phyloP scores from a whole-genome alignment of 805 yeast genomes.

The Candida ovalis region DNA sequence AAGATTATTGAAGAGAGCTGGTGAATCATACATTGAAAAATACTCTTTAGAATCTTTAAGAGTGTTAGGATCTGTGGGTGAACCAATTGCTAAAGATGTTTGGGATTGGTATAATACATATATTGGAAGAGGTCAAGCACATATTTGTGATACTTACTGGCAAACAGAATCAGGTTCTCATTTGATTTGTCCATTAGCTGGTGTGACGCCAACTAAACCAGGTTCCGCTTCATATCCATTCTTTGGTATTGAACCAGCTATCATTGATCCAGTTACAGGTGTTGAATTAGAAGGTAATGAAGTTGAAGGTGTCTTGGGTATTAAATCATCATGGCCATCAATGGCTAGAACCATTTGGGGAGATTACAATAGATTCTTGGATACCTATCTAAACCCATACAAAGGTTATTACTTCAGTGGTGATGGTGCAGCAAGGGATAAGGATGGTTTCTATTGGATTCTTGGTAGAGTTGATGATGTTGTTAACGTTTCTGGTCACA shows the following conservation, averaged over 20 bases:
- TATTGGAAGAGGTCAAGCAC: conserved; percentile 86
- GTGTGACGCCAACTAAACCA: conserved; percentile 92
- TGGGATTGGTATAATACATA: conserved; percentile 98
- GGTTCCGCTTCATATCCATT: conserved; percentile 97
- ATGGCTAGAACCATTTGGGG: conserved; percentile 95
- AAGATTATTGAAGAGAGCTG: conserved; percentile 79
- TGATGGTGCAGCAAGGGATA: conserved; percentile 97
- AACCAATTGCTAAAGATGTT: conserved; percentile 95
- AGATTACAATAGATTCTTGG: conserved; percentile 81
- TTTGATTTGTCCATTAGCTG: conserved; percentile 90
- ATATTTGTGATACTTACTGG: conserved; percentile 96
- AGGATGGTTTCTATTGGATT: conserved; percentile 96
- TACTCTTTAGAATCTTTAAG: conserved; percentile 85
- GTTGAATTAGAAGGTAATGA: conserved; percentile 79
- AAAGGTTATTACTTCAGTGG: conserved; percentile 95
- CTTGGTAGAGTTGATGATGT: conserved; percentile 98
- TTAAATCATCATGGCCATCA: conserved; percentile 95
- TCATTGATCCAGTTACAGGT: conserved; percentile 92
- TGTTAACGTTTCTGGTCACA: conserved; percentile 96
- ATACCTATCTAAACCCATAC: conserved; percentile 90
- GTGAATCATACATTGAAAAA: conserved; percentile 74
- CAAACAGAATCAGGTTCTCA: conserved; percentile 98
- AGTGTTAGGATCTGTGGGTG: conserved; percentile 96
- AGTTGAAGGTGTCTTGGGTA: conserved; percentile 94
- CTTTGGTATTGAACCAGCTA: conserved; percentile 88